Base-by-base conservation (phyloP, 2,329 filamentous ascomycete genomes). In the Myriosclerotinia curreyana region DNA sequence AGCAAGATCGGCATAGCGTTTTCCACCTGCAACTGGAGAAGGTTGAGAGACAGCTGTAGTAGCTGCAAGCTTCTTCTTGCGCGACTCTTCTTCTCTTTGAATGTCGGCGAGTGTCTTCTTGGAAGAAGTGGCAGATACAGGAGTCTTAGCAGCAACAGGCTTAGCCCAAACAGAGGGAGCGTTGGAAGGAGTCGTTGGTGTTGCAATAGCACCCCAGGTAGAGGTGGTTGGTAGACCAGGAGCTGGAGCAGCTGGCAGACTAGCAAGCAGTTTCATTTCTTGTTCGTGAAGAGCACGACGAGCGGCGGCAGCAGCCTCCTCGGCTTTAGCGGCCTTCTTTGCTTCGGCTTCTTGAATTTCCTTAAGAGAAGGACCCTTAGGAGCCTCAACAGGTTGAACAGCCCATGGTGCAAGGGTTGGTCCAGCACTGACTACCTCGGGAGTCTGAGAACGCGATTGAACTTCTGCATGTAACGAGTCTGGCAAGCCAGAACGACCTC, bases 261-360 rank as follows among this genome's bases (percentile, higher is more conserved):
- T 80, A 64, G 83, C 76, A 78, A 85, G 66, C 38, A 70, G 34
- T 60, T 71, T 74, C 79, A 88, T 78, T 73, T 98, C 94, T 74
- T 91, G 91, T 76, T 98, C 92, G 12, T 91, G 84, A 20, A 87
- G 83, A 55, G 87, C 87, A 70, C 90, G 91, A 70, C 93, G 89
- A 66, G 89, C 84, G 50, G 91, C 89, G 44, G 88, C 87, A 20
- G 91, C 92, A 62, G 86, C 79, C 73, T 95, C 92, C 74, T 98
- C 94, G 15, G 86, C 88, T 77, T 96, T 91, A 60, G 94, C 94
- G 14, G 93, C 93, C 75, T 95, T 96, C 73, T 90, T 91, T 44
- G 94, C 94, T 76, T 99, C 95, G 5, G 91, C 89, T 76, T 96
- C 94, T 76, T 99, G 95, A 31, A 99, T 99, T 74, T 99, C 93